Evolutionary conservation across 2,329 filamentous ascomycete species (phyloP).

Genomic region (Huntiella moniliformis): DNA sequence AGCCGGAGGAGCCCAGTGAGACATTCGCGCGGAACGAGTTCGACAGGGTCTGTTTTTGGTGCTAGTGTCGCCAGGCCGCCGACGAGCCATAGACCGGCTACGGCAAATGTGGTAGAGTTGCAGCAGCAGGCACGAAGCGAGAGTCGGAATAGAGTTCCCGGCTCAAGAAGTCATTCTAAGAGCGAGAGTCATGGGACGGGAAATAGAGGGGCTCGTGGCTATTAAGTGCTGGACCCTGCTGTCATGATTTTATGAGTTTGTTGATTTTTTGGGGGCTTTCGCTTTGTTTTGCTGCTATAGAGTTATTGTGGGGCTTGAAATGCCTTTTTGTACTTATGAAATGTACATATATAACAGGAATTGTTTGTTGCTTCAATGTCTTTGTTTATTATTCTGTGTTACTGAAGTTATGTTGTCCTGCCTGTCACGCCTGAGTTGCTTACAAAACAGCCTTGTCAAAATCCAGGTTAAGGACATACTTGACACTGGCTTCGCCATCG

Average conservation of each 20-base stretch:
- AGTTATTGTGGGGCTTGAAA: background rate
- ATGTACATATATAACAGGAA: background rate
- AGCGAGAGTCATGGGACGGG: constrained; percentile 1
- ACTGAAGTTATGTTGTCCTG: too few relatives aligned
- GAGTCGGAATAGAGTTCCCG: background rate
- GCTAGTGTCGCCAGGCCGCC: background rate
- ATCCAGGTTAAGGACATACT: background rate
- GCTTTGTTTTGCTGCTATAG: background rate
- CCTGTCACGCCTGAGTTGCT: background rate
- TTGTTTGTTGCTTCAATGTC: too few relatives aligned
- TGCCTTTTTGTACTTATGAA: background rate
- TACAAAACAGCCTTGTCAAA: background rate
- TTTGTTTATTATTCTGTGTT: too few relatives aligned
- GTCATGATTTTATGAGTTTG: too few relatives aligned
- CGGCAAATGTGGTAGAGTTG: background rate
- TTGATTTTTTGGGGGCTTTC: background rate
- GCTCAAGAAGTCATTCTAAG: background rate
- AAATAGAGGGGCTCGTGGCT: background rate
- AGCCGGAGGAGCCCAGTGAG: background rate
- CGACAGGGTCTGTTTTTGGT: background rate
- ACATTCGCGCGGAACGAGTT: background rate
- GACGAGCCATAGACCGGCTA: background rate
- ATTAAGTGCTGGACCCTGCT: too few relatives aligned
- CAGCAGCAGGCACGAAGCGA: background rate
- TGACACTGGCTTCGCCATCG: background rate